Evolutionary conservation across 805 yeast genomes (phyloP), one percentile per base, ranked within the genome.

Genomic region (Metschnikowia vanudenii): DNA sequence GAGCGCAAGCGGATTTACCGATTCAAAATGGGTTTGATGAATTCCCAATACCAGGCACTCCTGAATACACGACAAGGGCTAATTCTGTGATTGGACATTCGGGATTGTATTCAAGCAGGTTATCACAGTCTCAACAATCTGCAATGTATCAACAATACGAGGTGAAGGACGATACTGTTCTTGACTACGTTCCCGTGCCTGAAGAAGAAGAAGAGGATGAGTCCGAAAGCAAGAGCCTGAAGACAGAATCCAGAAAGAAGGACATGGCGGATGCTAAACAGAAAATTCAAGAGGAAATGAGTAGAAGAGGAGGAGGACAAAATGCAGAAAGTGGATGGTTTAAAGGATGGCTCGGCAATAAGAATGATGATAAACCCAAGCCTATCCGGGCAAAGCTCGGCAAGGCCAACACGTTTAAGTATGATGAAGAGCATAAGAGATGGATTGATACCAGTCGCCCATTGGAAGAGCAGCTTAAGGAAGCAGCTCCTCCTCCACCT

Each of bases 371-470:
- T 39, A 87, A 80, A 43, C 88, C 88, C 33, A 54, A 54, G 41
- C 88, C 87, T 59, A 76, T 83, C 51, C 79, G 81, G 52, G 98
- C 97, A 31, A 89, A 94, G 55, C 68, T 94, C 43, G 99, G 98
- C 11, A 88, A 85, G 47, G 52, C 54, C 30, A 85, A 75, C 60
- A 71, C 79, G 14, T 85, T 94, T 61, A 78, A 80, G 58, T 94
- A 81, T 63, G 96, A 91, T 67, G 92, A 88, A 57, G 81, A 85
- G 49, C 76, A 85, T 60, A 83, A 85, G 62, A 78, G 96, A 58
- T 94, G 97, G 97, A 80, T 94, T 43, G 84, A 88, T 60, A 80
- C 79, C 45, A 79, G 81, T 51, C 81, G 79, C 3, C 78, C 83
- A 20, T 73, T 78, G 41, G 94, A 80, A 60, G 91, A 85, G 40